Conservation (phyloP, 1,284 basidiomycete genomes). For the Sporisorium scitamineum region DNA sequence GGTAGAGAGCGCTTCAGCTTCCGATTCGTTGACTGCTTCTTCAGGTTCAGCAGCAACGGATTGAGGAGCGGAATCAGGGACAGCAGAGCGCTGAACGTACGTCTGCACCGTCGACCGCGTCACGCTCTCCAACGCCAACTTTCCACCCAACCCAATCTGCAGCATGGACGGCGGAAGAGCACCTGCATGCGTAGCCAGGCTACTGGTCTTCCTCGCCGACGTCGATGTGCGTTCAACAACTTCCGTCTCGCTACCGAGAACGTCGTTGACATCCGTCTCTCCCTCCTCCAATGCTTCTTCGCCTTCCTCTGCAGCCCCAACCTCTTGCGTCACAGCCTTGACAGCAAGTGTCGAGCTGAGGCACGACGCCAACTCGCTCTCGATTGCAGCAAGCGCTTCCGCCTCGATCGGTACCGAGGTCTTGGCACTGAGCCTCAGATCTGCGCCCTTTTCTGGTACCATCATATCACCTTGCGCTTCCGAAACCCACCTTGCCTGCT, state of each 20-base stretch:
- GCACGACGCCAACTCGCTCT: constrained; percentile 14
- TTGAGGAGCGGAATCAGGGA: background rate
- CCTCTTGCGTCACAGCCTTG: background rate
- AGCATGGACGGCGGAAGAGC: constrained; percentile 21
- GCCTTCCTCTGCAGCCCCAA: background rate
- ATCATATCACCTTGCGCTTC: constrained; percentile 32
- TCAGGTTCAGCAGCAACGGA: background rate
- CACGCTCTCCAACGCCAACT: constrained; percentile 24
- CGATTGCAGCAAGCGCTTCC: constrained; percentile 8
- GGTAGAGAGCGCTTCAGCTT: background rate
- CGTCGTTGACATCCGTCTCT: constrained; percentile 1
- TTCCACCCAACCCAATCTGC: background rate
- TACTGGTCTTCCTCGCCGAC: background rate
- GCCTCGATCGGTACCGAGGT: background rate
- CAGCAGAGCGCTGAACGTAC: constrained; percentile 16
- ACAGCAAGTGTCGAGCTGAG: background rate
- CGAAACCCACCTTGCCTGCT: constrained; percentile 15
- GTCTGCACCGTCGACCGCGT: constrained; percentile 21
- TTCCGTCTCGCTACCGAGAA: constrained; percentile 19
- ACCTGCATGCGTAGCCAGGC: background rate
- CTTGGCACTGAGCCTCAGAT: constrained; percentile 32
- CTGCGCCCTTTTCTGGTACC: constrained; percentile 30
- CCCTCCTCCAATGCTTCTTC: constrained; percentile 4
- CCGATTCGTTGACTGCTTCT: background rate
- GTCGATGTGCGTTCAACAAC: constrained; percentile 7